These are phyloP conservation scores for Panicum hallii DNA, from an alignment of 202 grass and related monocot genomes.

Conservation along the genomic window DNA sequence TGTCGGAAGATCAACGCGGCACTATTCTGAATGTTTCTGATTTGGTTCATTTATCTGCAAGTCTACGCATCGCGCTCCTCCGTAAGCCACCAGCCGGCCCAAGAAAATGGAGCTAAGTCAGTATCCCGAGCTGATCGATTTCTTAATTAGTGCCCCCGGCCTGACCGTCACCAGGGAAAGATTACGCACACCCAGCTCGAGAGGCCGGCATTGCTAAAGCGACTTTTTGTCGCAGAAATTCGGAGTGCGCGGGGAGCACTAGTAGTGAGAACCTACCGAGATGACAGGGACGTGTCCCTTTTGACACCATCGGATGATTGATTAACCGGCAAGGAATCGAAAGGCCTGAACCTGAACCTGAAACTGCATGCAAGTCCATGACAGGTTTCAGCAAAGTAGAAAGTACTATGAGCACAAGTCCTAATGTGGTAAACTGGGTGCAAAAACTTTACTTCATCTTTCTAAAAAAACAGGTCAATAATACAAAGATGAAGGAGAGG, in stretches of 20 bases:
- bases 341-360: background rate
- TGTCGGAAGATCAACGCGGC: background rate
- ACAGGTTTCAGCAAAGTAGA: background rate
- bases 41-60: background rate
- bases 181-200: background rate
- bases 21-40: background rate
- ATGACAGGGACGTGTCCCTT: slow-evolving; percentile 3
- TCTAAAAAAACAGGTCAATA: background rate
- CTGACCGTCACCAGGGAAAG: background rate
- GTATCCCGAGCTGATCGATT: background rate
- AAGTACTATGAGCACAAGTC: too few species aligned
- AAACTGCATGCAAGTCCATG: background rate
- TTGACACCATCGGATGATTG: background rate
- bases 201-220: background rate
- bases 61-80: background rate
- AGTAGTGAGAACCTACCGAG: background rate
- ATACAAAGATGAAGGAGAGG: background rate
- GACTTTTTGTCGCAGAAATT: background rate
- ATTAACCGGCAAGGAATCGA: background rate
- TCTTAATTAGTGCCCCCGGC: background rate
- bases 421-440: too few species aligned
- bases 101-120: background rate
- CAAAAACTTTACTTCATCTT: too few species aligned
- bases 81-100: background rate
- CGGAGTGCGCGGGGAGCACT: slow-evolving; percentile 32